Conservation (phyloP, 257 asterid species). For the Gardenia jasminoides region DNA sequence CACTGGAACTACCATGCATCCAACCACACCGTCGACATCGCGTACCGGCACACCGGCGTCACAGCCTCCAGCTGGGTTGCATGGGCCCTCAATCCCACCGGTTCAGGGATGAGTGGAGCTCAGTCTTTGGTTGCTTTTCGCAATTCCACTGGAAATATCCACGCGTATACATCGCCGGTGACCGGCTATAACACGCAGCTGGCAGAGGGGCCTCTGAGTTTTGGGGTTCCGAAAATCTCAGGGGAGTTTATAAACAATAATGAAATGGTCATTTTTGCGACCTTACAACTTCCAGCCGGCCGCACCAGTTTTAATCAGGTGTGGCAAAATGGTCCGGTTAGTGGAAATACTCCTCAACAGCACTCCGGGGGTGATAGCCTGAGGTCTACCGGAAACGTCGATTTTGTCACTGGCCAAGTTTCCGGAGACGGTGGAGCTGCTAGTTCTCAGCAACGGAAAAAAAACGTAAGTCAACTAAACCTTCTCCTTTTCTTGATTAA, state of each 20-base stretch:
- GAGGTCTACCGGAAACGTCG: conserved; percentile 40
- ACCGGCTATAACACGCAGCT: neutral
- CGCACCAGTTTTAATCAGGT: conserved; percentile 54
- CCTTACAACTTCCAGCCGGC: conserved; percentile 49
- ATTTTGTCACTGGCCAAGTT: conserved; percentile 50
- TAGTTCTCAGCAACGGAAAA: conserved; percentile 27
- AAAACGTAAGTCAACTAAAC: conserved; percentile 42
- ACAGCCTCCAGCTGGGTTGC: conserved; percentile 52
- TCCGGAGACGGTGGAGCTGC: conserved; percentile 17
- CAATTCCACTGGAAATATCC: conserved; percentile 28
- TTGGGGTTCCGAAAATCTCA: conserved; percentile 37
- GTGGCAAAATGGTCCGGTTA: conserved; percentile 65
- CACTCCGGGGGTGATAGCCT: conserved; percentile 29
- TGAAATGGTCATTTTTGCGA: conserved; percentile 61
- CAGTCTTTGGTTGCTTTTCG: conserved; percentile 59
- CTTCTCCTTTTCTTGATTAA: no score
- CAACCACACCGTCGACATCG: conserved; percentile 55
- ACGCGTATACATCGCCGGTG: conserved; percentile 55
- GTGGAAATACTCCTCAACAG: conserved; percentile 17
- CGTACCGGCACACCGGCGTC: conserved; percentile 53
- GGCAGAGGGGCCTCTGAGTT: conserved; percentile 46
- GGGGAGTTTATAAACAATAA: conserved; percentile 35
- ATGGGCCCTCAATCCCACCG: conserved; percentile 55
- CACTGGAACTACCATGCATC: conserved; percentile 60
- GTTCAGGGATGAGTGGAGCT: conserved; percentile 45